phyloP scores from a whole-genome alignment of 1,139 yeast species.

The Yamadazyma triangularis region DNA sequence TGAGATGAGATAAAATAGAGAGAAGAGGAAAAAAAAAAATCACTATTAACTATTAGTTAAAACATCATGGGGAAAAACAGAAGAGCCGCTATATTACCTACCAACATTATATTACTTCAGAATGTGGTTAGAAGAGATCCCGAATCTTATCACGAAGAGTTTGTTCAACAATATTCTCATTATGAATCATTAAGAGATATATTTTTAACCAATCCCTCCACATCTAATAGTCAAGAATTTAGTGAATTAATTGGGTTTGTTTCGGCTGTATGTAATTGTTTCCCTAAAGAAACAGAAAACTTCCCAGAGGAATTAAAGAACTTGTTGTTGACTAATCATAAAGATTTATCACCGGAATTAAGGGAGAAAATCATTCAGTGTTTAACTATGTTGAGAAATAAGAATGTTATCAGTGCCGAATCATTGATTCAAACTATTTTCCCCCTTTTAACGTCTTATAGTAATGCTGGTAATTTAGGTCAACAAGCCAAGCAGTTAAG shows the following conservation, averaged over 20 bases:
- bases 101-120: conserved; percentile 85
- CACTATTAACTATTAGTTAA: conserved; percentile 11
- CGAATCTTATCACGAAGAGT: conserved; percentile 88
- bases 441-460: conserved; percentile 67
- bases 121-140: conserved; percentile 93
- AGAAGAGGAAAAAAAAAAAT: conserved; percentile 40
- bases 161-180: conserved; percentile 85
- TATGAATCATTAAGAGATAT: conserved; percentile 88
- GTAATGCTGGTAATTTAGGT: conserved; percentile 33
- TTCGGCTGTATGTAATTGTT: conserved; percentile 85
- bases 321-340: conserved; percentile 68
- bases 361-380: conserved; percentile 91
- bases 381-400: conserved; percentile 84
- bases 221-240: conserved; percentile 70
- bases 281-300: conserved; percentile 79
- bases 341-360: conserved; percentile 75
- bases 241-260: conserved; percentile 85
- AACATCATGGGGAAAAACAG: conserved; percentile 75
- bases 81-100: conserved; percentile 89
- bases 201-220: conserved; percentile 62
- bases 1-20: conserved; percentile 54
- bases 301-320: conserved; percentile 79
- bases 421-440: conserved; percentile 78
- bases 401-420: conserved; percentile 77
- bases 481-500: conserved; percentile 82